Conservation (phyloP, 805 yeast genomes). For the Hanseniaspora jakobsenii region DNA sequence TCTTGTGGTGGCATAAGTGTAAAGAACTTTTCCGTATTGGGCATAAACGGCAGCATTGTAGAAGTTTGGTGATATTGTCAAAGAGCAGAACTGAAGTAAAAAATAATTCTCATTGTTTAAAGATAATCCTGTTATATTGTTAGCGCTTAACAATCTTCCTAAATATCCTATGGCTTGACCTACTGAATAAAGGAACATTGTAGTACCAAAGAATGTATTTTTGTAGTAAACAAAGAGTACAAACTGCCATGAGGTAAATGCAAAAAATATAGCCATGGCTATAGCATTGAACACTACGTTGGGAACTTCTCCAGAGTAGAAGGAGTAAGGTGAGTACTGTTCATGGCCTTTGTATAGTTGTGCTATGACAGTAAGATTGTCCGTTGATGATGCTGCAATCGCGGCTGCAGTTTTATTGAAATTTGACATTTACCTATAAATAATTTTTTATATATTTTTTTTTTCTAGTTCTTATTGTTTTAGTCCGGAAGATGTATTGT, state of each 20-base stretch:
- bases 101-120: conserved; percentile 31
- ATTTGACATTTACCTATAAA: too few species aligned
- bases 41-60: conserved; percentile 75
- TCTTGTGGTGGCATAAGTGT: conserved; percentile 38
- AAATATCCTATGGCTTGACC: conserved; percentile 60
- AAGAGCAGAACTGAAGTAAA: conserved; percentile 51
- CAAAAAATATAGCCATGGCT: conserved; percentile 42
- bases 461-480: background rate
- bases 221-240: conserved; percentile 34
- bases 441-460: background rate
- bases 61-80: conserved; percentile 74
- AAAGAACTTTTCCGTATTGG: conserved; percentile 52
- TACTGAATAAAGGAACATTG: conserved; percentile 18
- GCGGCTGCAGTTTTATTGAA: conserved; percentile 9
- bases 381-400: conserved; percentile 9
- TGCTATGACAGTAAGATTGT: background rate
- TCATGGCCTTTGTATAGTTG: conserved; percentile 16
- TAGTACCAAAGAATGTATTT: conserved; percentile 47
- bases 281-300: conserved; percentile 46
- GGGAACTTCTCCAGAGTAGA: conserved; percentile 35
- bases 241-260: conserved; percentile 35
- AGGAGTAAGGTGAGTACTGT: conserved; percentile 21
- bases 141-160: conserved; percentile 42
- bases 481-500: background rate
- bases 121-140: conserved; percentile 22